Evolutionary conservation across 208 protist species (phyloP).

Genomic region (Wallacemonas sp.): DNA sequence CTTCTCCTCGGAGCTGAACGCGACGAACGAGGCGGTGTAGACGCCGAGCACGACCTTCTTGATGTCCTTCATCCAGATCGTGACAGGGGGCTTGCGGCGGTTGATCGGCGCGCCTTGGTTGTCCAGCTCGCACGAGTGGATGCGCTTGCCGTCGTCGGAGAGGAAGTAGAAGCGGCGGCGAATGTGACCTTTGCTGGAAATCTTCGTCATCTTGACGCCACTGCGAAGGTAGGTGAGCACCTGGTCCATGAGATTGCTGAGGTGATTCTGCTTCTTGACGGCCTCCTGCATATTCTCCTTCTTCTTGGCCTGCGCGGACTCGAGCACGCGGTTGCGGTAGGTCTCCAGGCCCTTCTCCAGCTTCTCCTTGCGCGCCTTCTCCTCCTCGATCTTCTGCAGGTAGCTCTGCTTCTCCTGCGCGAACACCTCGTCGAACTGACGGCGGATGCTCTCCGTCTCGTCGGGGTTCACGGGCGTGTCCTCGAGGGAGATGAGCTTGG

Average conservation of each 20-base stretch:
- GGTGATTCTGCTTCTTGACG: conserved; percentile 81
- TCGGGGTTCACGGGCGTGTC: conserved; percentile 80
- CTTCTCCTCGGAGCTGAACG: conserved; percentile 73
- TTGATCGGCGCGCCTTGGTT: conserved; percentile 72
- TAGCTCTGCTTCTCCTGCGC: conserved; percentile 81
- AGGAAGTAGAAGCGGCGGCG: conserved; percentile 88
- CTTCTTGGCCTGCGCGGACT: conserved; percentile 78
- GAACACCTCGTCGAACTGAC: conserved; percentile 90
- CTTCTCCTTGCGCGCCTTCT: conserved; percentile 86
- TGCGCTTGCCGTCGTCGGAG: conserved; percentile 86
- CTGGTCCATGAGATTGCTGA: conserved; percentile 81
- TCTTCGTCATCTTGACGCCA: conserved; percentile 89
- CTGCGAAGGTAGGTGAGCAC: conserved; percentile 86
- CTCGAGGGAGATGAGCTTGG: conserved; percentile 90
- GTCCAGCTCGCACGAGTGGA: conserved; percentile 91
- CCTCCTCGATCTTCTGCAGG: conserved; percentile 76
- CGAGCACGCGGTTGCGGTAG: conserved; percentile 81
- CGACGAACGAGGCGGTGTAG: conserved; percentile 81
- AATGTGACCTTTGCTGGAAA: conserved; percentile 75
- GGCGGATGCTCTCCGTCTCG: conserved; percentile 85
- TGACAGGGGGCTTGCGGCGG: conserved; percentile 83
- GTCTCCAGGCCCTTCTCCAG: conserved; percentile 85
- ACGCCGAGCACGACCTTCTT: conserved; percentile 81
- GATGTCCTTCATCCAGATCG: conserved; percentile 85
- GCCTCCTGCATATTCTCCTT: conserved; percentile 86